Conservation (phyloP, 1,139 yeast species). For the Saccharomyces hybrid region DNA sequence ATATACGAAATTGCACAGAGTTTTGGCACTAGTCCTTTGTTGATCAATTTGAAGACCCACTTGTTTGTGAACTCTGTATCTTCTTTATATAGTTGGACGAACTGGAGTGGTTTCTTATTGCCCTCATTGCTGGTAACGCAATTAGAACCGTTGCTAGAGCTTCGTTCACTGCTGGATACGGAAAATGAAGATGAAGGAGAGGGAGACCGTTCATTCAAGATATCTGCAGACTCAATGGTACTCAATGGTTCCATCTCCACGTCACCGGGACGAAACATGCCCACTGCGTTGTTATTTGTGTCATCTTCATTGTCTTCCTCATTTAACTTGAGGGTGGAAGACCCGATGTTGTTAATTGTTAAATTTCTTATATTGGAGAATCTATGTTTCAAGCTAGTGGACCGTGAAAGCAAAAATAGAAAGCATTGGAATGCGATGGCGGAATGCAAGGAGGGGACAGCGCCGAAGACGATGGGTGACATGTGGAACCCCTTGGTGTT, state of each 20-base stretch:
- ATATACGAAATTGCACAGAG: constrained; percentile 37
- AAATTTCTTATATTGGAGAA: constrained; percentile 3
- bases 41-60: constrained; percentile 22
- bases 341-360: not conserved
- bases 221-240: not conserved
- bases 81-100: constrained; percentile 13
- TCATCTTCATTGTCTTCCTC: constrained; percentile 3
- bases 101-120: constrained; percentile 4
- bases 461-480: constrained; percentile 66
- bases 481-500: constrained; percentile 57
- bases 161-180: not conserved
- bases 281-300: not conserved
- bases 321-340: not conserved
- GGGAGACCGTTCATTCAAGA: not conserved
- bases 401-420: constrained; percentile 35
- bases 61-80: constrained; percentile 11
- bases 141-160: not conserved
- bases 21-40: constrained; percentile 28
- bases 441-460: constrained; percentile 59
- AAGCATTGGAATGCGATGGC: constrained; percentile 54
- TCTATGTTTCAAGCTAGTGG: constrained; percentile 26
- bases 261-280: not conserved
- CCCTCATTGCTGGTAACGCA: not conserved
- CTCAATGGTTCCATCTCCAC: constrained; percentile 2
- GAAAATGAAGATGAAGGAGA: not conserved